These are phyloP conservation scores for Fomitopsis betulina DNA, from an alignment of 1,284 basidiomycete genomes.

Conservation along the genomic window DNA sequence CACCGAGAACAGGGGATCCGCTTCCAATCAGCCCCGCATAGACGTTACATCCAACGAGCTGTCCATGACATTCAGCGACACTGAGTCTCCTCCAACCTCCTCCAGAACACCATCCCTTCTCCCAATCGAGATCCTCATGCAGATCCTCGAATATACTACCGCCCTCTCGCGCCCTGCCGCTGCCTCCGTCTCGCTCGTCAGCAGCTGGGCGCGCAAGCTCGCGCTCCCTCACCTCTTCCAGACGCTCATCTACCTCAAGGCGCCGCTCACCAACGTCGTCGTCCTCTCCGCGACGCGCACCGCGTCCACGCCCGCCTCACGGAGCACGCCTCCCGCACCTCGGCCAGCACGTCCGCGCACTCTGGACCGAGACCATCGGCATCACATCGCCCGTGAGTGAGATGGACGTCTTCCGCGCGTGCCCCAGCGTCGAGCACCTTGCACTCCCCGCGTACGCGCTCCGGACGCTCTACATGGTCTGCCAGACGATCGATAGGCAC, in stretches of 20 bases:
- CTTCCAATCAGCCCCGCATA: background rate
- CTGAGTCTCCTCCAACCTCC: background rate
- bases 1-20: background rate
- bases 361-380: constrained; percentile 23
- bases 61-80: background rate
- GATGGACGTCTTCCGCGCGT: constrained; percentile 17
- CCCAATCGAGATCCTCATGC: constrained; percentile 21
- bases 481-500: constrained; percentile 6
- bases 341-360: constrained; percentile 19
- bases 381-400: constrained; percentile 16
- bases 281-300: constrained; percentile 8
- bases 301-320: background rate
- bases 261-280: constrained; percentile 8
- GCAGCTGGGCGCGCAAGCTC: constrained; percentile 20
- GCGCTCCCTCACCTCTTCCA: constrained; percentile 21
- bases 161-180: constrained; percentile 15
- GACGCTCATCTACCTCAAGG: constrained; percentile 17
- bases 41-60: background rate
- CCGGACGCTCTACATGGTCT: constrained; percentile 15
- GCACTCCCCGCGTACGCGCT: constrained; percentile 20
- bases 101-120: constrained; percentile 8
- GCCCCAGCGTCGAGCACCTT: constrained; percentile 21
- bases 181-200: constrained; percentile 18
- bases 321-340: constrained; percentile 11
- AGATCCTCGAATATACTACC: constrained; percentile 20